A percentile compares a stretch with the other conserved stretches of the same genome.
Evolutionary conservation across 139 green algal species (phyloP).

Genomic region (Chlamydomonas sphaeroides): DNA sequence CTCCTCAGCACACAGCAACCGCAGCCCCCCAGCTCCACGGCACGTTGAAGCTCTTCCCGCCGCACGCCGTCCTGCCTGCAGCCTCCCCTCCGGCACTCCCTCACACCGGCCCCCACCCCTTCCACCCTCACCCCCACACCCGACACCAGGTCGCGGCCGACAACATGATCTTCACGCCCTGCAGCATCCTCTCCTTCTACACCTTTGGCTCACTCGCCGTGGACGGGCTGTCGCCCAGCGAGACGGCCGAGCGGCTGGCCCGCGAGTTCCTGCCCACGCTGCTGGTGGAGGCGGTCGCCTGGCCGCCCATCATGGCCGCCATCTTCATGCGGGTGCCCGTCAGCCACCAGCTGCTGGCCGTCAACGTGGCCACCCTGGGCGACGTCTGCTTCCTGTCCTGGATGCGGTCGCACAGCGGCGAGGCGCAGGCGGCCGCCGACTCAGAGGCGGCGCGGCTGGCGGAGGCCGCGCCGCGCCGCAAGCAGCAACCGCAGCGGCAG

Average conservation of each 20-base stretch:
- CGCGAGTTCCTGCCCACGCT: slow-evolving; percentile 59
- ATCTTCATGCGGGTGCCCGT: slow-evolving; percentile 57
- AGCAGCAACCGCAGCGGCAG: not conserved
- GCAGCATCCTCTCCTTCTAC: slow-evolving; percentile 53
- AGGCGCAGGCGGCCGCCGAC: not conserved
- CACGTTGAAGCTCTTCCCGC: too few relatives aligned
- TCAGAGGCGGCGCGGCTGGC: not conserved
- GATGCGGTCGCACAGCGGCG: not conserved
- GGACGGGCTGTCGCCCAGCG: slow-evolving; percentile 10
- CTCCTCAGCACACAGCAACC: too few relatives aligned
- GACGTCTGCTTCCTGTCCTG: slow-evolving; percentile 67
- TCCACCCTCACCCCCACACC: too few relatives aligned
- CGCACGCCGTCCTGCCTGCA: too few relatives aligned
- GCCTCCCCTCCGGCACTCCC: too few relatives aligned
- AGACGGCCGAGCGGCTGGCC: slow-evolving; percentile 14
- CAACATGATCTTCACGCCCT: slow-evolving; percentile 49
- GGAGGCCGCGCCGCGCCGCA: not conserved
- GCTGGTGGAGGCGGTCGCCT: slow-evolving; percentile 47
- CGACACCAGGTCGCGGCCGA: slow-evolving; percentile 42
- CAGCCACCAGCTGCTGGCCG: slow-evolving; percentile 61
- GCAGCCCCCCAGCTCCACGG: too few relatives aligned
- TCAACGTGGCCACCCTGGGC: slow-evolving; percentile 62
- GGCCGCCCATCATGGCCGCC: slow-evolving; percentile 54
- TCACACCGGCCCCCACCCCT: too few relatives aligned
- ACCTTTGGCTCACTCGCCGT: slow-evolving; percentile 50